Conservation (phyloP, 192 early-diverging fungal genomes). For the Coemansia sp. region DNA sequence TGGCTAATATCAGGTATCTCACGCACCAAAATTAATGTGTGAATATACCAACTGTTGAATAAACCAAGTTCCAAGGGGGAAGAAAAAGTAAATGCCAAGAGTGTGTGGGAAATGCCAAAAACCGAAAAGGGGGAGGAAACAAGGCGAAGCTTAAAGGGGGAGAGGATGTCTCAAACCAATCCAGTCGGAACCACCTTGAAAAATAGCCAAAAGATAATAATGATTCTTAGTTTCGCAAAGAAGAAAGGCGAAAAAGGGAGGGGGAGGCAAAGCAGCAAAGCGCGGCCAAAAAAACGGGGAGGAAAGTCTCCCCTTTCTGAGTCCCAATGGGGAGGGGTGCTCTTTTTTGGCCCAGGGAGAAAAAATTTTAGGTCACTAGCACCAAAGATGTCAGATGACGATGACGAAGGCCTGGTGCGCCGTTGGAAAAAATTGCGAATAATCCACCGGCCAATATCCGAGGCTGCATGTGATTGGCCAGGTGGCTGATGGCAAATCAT, state of each 20-base stretch:
- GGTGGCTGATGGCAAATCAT: not conserved
- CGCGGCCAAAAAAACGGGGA: slow-evolving; percentile 2
- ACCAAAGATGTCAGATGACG: not conserved
- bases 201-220: not conserved
- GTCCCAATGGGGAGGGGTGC: slow-evolving; percentile 1
- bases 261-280: not conserved
- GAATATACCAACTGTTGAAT: too few species aligned
- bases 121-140: slow-evolving; percentile 3
- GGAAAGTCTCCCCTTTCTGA: too few species aligned
- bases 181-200: not conserved
- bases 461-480: not conserved
- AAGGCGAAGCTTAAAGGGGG: slow-evolving; percentile 2
- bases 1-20: not conserved
- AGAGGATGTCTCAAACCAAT: slow-evolving; percentile 6
- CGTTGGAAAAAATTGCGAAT: not conserved
- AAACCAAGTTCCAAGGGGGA: too few species aligned
- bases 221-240: not conserved
- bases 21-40: slow-evolving; percentile 5
- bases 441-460: too few species aligned
- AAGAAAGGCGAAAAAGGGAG: slow-evolving; percentile 1
- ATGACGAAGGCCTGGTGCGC: not conserved
- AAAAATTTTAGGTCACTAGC: not conserved
- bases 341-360: slow-evolving; percentile 10
- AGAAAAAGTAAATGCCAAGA: slow-evolving; percentile 7
- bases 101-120: slow-evolving; percentile 2